A percentile compares a stretch with the other conserved stretches of the same genome.
These are phyloP conservation scores for Eucalyptus pauciflora DNA, from an alignment of 345 rosid genomes.

Conservation along the genomic window DNA sequence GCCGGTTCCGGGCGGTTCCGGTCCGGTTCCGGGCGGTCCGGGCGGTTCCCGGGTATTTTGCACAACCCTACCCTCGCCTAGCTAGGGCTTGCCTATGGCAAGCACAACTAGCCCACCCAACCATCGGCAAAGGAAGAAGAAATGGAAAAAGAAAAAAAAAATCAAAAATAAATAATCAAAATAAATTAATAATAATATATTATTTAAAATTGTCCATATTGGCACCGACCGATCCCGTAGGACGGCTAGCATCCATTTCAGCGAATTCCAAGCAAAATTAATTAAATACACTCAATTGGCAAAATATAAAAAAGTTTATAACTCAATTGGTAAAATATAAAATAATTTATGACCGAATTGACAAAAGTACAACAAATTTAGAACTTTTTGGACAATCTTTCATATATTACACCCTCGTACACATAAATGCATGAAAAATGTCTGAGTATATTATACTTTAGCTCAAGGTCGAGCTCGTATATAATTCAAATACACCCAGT, in stretches of 20 bases:
- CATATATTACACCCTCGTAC: not conserved
- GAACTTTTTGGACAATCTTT: too few relatives aligned
- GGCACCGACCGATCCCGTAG: rapidly evolving
- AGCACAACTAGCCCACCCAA: too few relatives aligned
- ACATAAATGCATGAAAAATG: not conserved
- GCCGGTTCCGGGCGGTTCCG: too few relatives aligned
- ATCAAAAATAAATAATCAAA: too few relatives aligned
- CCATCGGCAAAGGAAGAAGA: too few relatives aligned
- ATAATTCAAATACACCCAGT: not conserved
- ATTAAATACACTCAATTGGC: rapidly evolving
- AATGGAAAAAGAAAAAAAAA: rapidly evolving
- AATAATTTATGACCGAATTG: rapidly evolving
- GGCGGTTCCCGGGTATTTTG: too few relatives aligned
- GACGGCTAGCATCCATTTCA: rapidly evolving
- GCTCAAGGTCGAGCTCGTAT: not conserved
- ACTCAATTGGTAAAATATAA: rapidly evolving
- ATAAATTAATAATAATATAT: too few relatives aligned
- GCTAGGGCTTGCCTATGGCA: too few relatives aligned
- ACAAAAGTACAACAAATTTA: too few relatives aligned
- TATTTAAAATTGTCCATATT: rapidly evolving
- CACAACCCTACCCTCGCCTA: too few relatives aligned
- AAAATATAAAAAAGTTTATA: too few relatives aligned
- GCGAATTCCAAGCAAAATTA: rapidly evolving
- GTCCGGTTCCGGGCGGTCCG: too few relatives aligned
- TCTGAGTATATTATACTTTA: not conserved